Conservation (phyloP, 192 early-diverging fungal genomes). For the Gryganskiella cystojenkinii region DNA sequence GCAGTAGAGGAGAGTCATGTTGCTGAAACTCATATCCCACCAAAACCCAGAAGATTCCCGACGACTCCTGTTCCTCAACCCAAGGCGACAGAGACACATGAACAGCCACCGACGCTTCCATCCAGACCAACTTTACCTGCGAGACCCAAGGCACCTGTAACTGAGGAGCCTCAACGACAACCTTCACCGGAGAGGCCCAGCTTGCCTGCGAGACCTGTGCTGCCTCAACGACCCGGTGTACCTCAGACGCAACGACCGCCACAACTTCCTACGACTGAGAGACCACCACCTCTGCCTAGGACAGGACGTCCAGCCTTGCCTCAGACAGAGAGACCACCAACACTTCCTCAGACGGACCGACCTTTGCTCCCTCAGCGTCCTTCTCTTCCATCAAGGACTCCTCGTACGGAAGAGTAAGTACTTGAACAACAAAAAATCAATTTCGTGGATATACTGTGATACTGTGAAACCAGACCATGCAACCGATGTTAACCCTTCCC, state of each 20-base stretch:
- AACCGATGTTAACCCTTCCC: too few species aligned
- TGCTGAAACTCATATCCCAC: neutral
- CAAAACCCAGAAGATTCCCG: neutral
- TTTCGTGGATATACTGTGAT: too few species aligned
- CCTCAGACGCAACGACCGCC: neutral
- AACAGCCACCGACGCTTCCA: conserved; percentile 20
- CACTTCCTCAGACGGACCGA: neutral
- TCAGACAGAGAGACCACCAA: neutral
- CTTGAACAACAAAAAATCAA: too few species aligned
- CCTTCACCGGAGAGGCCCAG: neutral
- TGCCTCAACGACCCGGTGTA: neutral
- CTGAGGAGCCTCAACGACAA: conserved; percentile 18
- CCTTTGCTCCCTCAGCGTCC: conserved; percentile 31
- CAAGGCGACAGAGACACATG: neutral
- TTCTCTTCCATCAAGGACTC: conserved; percentile 2
- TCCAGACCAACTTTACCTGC: conserved; percentile 23
- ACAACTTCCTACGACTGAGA: too few species aligned
- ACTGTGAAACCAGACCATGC: too few species aligned
- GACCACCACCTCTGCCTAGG: too few species aligned
- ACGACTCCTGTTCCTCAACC: neutral
- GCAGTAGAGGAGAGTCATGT: too few species aligned
- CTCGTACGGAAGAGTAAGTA: too few species aligned
- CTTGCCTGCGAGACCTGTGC: neutral
- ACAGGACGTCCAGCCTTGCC: conserved; percentile 11
- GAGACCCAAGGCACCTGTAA: conserved; percentile 5